Evolutionary conservation across 2,329 filamentous ascomycete genomes (phyloP).

Genomic region (Aureobasidium sp.): DNA sequence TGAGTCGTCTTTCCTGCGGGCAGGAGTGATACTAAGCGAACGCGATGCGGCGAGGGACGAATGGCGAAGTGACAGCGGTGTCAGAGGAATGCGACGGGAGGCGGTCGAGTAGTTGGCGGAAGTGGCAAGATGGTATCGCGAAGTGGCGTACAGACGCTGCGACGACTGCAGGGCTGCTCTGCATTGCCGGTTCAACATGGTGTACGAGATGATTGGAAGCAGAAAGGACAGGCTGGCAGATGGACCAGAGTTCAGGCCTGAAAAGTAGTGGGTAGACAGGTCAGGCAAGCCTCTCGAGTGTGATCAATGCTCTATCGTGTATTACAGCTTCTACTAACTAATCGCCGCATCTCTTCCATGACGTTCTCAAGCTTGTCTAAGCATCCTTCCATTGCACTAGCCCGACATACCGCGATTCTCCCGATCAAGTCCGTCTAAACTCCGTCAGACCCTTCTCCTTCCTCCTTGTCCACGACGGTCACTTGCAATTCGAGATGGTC

Average conservation of each 20-base stretch:
- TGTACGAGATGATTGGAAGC: not conserved
- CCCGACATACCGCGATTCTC: not conserved
- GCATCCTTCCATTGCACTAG: not conserved
- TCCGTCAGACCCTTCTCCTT: not conserved
- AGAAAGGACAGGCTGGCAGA: constrained; percentile 11
- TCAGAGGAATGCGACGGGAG: constrained; percentile 15
- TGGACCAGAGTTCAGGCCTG: not conserved
- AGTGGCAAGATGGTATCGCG: constrained; percentile 20
- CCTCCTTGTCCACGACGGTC: not conserved
- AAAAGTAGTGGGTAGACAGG: not conserved
- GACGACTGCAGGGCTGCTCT: constrained; percentile 42
- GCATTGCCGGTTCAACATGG: constrained; percentile 48
- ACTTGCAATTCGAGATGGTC: not conserved
- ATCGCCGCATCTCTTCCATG: constrained; percentile 8
- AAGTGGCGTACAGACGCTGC: constrained; percentile 23
- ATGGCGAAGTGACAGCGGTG: constrained; percentile 19
- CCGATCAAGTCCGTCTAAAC: constrained; percentile 1
- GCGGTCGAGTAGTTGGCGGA: constrained; percentile 12
- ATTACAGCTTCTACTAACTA: constrained; percentile 8
- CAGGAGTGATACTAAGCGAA: constrained; percentile 34
- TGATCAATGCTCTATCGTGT: constrained; percentile 10
- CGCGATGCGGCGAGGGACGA: constrained; percentile 22
- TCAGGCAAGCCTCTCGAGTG: not conserved
- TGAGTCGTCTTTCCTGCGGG: constrained; percentile 49
- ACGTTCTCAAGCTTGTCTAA: constrained; percentile 40